Evolutionary conservation across 2,329 filamentous ascomycete species (phyloP).

Genomic region (Diaporthe helianthi): DNA sequence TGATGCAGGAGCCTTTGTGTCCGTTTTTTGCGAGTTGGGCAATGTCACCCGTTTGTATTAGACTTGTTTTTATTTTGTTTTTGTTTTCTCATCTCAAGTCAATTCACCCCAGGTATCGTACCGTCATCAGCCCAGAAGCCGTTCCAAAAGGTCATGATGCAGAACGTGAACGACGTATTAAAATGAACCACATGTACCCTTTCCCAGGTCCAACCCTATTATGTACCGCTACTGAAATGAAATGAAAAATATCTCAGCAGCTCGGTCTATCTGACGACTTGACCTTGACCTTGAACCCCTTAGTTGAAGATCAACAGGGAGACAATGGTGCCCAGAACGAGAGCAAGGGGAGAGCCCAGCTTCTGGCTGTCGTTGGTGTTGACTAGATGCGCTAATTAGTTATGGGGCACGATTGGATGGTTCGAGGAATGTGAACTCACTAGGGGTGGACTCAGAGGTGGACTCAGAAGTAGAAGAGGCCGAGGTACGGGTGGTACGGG

Average conservation of each 20-base stretch:
- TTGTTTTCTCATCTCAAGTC: background rate
- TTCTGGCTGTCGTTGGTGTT: constrained; percentile 47
- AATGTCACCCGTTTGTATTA: background rate
- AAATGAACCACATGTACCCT: background rate
- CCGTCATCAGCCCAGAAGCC: constrained; percentile 13
- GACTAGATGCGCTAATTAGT: constrained; percentile 2
- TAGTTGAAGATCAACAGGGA: constrained; percentile 53
- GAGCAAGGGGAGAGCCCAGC: constrained; percentile 49
- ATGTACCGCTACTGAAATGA: constrained; percentile 18
- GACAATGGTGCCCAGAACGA: constrained; percentile 49
- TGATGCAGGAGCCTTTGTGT: too few relatives aligned
- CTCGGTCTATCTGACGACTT: constrained; percentile 2
- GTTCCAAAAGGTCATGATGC: constrained; percentile 26
- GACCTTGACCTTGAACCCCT: constrained; percentile 35
- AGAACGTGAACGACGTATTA: constrained; percentile 5
- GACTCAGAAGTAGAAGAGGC: constrained; percentile 35
- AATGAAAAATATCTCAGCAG: constrained; percentile 10
- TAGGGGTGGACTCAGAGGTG: constrained; percentile 39
- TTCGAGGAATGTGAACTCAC: background rate
- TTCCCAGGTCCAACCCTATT: background rate
- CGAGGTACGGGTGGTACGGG: constrained; percentile 30
- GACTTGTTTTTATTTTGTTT: background rate
- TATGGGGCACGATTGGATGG: rapidly evolving
- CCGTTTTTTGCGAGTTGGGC: background rate
- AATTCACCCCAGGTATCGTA: constrained; percentile 8